These are phyloP conservation scores for Penicillium daleae DNA, from an alignment of 495 filamentous ascomycete genomes.

Conservation along the genomic window DNA sequence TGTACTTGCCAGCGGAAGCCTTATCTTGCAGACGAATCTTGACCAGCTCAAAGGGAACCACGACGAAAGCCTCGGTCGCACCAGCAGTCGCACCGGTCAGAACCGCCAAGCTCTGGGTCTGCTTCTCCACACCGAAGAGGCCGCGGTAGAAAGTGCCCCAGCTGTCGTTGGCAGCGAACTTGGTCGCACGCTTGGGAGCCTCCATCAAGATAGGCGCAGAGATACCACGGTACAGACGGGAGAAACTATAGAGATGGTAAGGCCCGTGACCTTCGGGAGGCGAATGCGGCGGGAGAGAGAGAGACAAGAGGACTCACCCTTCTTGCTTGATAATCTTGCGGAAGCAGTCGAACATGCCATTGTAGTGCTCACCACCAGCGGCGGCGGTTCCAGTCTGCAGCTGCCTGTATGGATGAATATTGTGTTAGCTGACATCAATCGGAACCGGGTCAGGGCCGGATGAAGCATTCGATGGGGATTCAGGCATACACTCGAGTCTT, in stretches of 20 bases:
- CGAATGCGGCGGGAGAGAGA: not conserved
- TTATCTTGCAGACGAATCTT: constrained; percentile 97
- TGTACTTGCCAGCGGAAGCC: constrained; percentile 92
- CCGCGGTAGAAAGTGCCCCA: constrained; percentile 93
- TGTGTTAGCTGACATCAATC: constrained; percentile 19
- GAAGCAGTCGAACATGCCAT: constrained; percentile 95
- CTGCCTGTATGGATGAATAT: constrained; percentile 58
- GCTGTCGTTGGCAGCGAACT: constrained; percentile 98
- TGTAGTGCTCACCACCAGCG: constrained; percentile 79
- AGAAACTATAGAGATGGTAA: constrained; percentile 57
- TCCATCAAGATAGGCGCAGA: constrained; percentile 97
- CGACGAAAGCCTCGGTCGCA: constrained; percentile 93
- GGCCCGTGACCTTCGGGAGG: constrained; percentile 13
- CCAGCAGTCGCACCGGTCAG: constrained; percentile 94
- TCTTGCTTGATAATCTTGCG: constrained; percentile 93
- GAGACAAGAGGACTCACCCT: constrained; percentile 61
- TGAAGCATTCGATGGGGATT: constrained; percentile 21
- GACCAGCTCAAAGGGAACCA: constrained; percentile 92
- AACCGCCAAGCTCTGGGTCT: constrained; percentile 86
- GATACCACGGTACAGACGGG: constrained; percentile 93
- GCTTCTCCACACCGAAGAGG: constrained; percentile 78
- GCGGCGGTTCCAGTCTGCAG: constrained; percentile 72
- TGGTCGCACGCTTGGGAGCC: constrained; percentile 96
- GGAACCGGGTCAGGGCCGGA: constrained; percentile 1
- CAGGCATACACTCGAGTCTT: constrained; percentile 90